These are phyloP conservation scores for Puccinia triticina DNA, from an alignment of 1,284 basidiomycete genomes.

Conservation along the genomic window DNA sequence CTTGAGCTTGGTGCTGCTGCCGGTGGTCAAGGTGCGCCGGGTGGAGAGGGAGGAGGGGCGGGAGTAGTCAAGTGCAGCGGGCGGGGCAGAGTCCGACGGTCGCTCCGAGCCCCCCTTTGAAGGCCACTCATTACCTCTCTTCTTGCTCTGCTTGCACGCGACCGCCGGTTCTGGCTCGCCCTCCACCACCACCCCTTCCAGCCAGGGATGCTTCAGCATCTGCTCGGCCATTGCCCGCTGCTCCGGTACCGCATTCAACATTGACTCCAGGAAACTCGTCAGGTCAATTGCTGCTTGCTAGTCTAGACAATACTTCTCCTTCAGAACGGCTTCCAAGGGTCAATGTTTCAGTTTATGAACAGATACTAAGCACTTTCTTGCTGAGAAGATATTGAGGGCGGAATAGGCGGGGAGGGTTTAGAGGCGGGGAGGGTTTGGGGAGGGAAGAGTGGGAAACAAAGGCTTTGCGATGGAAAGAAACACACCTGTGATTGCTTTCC, in stretches of 20 bases:
- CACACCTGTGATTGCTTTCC: constrained; percentile 41
- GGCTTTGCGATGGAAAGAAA: not conserved
- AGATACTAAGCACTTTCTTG: constrained; percentile 15
- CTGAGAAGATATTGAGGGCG: not conserved
- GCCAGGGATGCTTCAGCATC: constrained; percentile 80
- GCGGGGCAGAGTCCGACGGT: not conserved
- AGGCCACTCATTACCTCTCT: not conserved
- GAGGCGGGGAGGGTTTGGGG: not conserved
- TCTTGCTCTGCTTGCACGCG: not conserved
- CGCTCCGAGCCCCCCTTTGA: not conserved
- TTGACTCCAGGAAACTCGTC: constrained; percentile 81
- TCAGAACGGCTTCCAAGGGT: constrained; percentile 84
- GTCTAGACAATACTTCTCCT: constrained; percentile 88
- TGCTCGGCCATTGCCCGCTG: constrained; percentile 80
- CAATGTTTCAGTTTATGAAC: constrained; percentile 92
- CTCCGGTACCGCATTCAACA: constrained; percentile 86
- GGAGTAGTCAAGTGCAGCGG: not conserved
- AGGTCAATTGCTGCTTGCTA: constrained; percentile 79
- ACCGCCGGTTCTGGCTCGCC: constrained; percentile 31
- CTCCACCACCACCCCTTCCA: constrained; percentile 63
- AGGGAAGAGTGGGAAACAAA: not conserved
- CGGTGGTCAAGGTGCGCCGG: not conserved
- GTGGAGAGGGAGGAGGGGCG: not conserved
- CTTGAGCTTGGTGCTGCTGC: constrained; percentile 7
- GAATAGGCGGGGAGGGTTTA: not conserved